A percentile compares a stretch with the other conserved stretches of the same genome.
Conservation (phyloP, 768 basidiomycete genomes). For the Mycena capillaripes region DNA sequence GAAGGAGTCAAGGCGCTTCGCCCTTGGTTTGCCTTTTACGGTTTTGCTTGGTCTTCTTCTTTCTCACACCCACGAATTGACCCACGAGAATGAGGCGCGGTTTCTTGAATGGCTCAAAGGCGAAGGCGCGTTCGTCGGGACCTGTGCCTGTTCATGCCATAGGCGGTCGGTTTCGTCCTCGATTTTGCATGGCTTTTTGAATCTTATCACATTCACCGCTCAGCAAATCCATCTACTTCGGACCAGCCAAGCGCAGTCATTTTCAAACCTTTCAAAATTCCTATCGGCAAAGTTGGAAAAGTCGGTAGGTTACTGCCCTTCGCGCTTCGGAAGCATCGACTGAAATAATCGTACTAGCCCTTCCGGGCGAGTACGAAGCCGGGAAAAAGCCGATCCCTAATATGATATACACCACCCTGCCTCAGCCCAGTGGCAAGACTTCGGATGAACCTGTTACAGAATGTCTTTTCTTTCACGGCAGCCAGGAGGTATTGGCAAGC, state of each 20-base stretch:
- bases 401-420: conserved; percentile 20
- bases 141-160: neutral
- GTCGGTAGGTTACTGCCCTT: conserved; percentile 3
- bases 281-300: conserved; percentile 17
- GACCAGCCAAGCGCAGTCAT: neutral
- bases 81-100: conserved; percentile 41
- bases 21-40: neutral
- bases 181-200: neutral
- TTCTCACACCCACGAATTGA: neutral
- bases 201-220: neutral
- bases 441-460: conserved; percentile 19
- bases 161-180: neutral
- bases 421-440: neutral
- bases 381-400: neutral
- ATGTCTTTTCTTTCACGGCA: conserved; percentile 26
- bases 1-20: too few species aligned
- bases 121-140: conserved; percentile 23
- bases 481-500: conserved; percentile 23
- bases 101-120: conserved; percentile 41
- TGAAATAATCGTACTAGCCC: neutral
- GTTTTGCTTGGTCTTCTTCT: neutral
- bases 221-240: neutral
- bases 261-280: neutral
- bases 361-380: neutral
- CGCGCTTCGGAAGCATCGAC: neutral